Evolutionary conservation across 768 basidiomycete genomes (phyloP), one percentile per base, ranked within the genome.

Genomic region (Serendipita sp.): DNA sequence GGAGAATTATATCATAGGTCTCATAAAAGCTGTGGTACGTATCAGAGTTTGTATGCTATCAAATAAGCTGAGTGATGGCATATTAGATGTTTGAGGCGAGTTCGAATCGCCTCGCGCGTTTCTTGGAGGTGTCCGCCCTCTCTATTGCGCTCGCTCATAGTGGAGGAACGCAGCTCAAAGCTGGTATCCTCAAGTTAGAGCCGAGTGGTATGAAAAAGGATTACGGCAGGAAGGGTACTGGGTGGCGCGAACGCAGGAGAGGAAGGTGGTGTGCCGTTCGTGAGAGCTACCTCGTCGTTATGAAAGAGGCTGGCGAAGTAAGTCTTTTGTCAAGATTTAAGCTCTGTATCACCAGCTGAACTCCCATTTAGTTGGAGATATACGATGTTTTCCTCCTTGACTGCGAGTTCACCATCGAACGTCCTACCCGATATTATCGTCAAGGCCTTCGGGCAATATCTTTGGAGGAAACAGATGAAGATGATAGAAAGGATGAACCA

Each of bases 311-410:
- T 13, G 92, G 90, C 64, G 85, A 90, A 75, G 90, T 90, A 68
- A 60, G 78, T 70, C 24, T 42, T 13, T 20, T 56, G 13, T 62
- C 64, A 3, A 63, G 11, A 20, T 2, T 26, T 53, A 51, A 58
- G 58, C 22, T 31, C 28, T 16, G 48, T 44, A 44, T 61, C 63
- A 33, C 65, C 45, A 26, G 42, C 34, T 24, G 51, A 42, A 26
- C 64, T 34, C 24, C 9, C 53, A 7, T 44, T 7, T 68, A 94
- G 88, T 76, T 86, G n/a, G 76, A 75, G n/a, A 75, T 96, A 42
- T 90, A 87, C 82, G 95, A 98, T 64, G 93, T 97, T 13, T 95
- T 99, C 73, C 77, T 97, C 42, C 75, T 98, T 60, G 95, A 98
- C 70, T 74, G 81, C 0, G 86, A 92, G 69, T 98, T 99, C 70